Evolutionary conservation across 768 basidiomycete species (phyloP), one percentile per base, ranked within the genome.

Genomic region (Kwoniella bestiolae): DNA sequence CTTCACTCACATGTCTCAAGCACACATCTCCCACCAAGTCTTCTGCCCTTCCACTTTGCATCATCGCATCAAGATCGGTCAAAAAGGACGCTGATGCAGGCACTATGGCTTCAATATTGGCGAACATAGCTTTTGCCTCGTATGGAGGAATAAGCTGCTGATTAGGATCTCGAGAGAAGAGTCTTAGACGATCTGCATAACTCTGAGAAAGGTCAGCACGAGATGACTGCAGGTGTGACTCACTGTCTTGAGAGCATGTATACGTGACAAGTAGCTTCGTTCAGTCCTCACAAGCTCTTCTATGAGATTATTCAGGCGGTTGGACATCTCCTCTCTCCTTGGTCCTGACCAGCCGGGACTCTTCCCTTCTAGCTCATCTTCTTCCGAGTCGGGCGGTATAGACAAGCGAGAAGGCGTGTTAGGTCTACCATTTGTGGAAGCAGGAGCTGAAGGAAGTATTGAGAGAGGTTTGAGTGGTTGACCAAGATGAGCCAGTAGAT

Each of bases 51-150:
- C 67, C 82, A 83, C 45, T 83, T 76, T 53, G 87, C 88, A 70
- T 68, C 88, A 93, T 90, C 80, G 85, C 87, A 79, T 94, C 92
- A 34, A 99, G 83, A 75, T 94, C 91, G 1, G 82, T 79, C 38
- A 97, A 83, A 78, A 98, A 94, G 0, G 88, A 87, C 74, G 92
- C 90, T 74, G 97, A 93, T n/a, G 92, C 90, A 1, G 89, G 89
- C 3, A 97, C 81, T 23, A 99, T 85, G 56, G 87, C 88, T 80
- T 97, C 94, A 56, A 97, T 86, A 81, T 99, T 98, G 60, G 91
- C 92, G 72, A 99, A 98, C 25, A 99, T 85, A 1, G 87, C 91
- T 69, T 91, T 94, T 34, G 94, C 94, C 79, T 97, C 91, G 79
- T 95, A 97, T 23, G 87, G 82, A 0, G 91, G 89, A 49, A 99